Percentiles rank a stretch among this genome's conserved stretches.
Conservation (phyloP, 306 rosid species). For the Inga leiocalycina region DNA sequence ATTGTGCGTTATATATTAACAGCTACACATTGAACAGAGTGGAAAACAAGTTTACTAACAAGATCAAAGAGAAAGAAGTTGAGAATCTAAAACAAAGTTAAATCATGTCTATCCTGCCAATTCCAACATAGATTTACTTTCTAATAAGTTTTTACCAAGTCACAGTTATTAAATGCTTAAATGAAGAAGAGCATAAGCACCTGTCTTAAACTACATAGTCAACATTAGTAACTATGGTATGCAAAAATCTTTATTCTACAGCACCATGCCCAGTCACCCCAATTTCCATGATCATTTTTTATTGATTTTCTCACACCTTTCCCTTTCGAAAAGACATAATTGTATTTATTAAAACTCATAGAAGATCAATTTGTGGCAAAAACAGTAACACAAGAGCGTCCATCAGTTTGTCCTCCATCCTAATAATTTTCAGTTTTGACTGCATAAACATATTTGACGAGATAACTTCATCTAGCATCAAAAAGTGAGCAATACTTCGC, state of each 20-base stretch:
- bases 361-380: neutral
- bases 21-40: neutral
- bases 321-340: neutral
- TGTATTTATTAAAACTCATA: neutral
- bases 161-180: neutral
- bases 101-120: neutral
- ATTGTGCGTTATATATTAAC: conserved; percentile 20
- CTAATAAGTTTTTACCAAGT: neutral
- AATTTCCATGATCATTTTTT: neutral
- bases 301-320: neutral
- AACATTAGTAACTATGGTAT: neutral
- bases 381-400: too few species aligned
- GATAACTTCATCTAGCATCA: neutral
- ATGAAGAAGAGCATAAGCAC: neutral
- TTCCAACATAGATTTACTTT: neutral
- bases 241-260: neutral
- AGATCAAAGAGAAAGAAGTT: neutral
- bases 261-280: neutral
- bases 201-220: neutral
- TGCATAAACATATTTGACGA: neutral
- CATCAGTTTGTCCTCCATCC: neutral
- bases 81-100: neutral
- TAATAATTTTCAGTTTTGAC: neutral
- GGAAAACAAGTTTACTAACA: conserved; percentile 3
- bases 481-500: neutral